Evolutionary conservation across 192 early-diverging fungal species (phyloP).

Genomic region (Umbelopsis ramanniana): DNA sequence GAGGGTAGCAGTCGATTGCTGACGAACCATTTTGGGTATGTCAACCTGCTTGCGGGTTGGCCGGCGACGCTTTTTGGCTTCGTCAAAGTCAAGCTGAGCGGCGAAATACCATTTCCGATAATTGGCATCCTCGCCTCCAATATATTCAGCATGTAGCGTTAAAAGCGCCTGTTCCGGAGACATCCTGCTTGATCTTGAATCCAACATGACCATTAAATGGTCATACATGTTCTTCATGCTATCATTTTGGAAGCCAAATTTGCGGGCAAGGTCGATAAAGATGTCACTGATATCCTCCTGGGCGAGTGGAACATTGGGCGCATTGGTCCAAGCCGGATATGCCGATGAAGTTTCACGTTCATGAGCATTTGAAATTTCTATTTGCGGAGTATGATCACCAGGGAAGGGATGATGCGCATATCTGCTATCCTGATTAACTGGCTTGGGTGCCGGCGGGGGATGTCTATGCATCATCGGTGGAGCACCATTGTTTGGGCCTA

Average conservation of each 20-base stretch:
- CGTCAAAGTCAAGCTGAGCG: constrained; percentile 67
- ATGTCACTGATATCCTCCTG: constrained; percentile 67
- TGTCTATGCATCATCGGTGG: not conserved
- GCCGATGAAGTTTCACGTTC: not conserved
- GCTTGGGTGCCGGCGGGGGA: not conserved
- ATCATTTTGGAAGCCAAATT: constrained; percentile 81
- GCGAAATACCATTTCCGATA: constrained; percentile 89
- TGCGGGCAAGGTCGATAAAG: constrained; percentile 67
- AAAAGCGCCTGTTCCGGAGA: constrained; percentile 68
- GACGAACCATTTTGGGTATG: constrained; percentile 11
- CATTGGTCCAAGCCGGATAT: constrained; percentile 16
- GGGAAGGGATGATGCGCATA: not conserved
- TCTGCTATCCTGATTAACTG: not conserved
- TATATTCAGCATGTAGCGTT: constrained; percentile 79
- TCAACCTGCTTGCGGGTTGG: constrained; percentile 35
- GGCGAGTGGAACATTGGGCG: not conserved
- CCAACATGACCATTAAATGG: constrained; percentile 77
- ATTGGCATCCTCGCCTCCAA: constrained; percentile 82
- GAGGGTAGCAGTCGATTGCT: constrained; percentile 25
- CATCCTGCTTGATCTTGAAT: constrained; percentile 82
- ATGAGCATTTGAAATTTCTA: not conserved
- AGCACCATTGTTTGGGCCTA: not conserved
- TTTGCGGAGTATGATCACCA: not conserved
- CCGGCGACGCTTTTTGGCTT: constrained; percentile 45
- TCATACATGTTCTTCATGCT: constrained; percentile 81